Evolutionary conservation across 78 protist genomes (phyloP).

Genomic region (Dictyostelium brefeldianum): DNA sequence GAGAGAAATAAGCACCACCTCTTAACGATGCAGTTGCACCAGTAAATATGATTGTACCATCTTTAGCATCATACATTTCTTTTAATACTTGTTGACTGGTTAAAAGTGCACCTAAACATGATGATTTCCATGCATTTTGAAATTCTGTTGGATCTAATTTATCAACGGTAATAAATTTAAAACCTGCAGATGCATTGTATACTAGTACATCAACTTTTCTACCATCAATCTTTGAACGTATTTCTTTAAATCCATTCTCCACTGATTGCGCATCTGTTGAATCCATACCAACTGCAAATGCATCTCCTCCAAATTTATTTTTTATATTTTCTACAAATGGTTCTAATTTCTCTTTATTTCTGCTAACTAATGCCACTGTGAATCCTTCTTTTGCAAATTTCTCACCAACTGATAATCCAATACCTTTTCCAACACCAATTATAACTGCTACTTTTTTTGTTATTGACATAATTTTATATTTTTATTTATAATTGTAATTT

Average conservation of each 20-base stretch:
- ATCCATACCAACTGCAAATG: slow-evolving; percentile 39
- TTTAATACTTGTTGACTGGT: slow-evolving; percentile 73
- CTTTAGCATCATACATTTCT: slow-evolving; percentile 33
- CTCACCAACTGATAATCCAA: slow-evolving; percentile 36
- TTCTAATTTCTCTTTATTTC: slow-evolving; percentile 37
- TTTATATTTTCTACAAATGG: slow-evolving; percentile 20
- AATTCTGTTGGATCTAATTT: slow-evolving; percentile 37
- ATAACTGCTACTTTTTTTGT: slow-evolving; percentile 27
- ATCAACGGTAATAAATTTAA: slow-evolving; percentile 9
- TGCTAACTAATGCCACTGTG: slow-evolving; percentile 32
- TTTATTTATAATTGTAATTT: not conserved
- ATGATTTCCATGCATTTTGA: not conserved
- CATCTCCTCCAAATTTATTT: not conserved
- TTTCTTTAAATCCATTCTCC: slow-evolving; percentile 29
- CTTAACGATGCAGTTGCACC: slow-evolving; percentile 85
- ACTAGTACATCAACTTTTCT: slow-evolving; percentile 20
- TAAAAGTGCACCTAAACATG: slow-evolving; percentile 62
- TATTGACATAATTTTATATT: not conserved
- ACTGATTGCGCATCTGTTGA: not conserved
- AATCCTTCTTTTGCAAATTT: slow-evolving; percentile 79
- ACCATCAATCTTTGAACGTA: not conserved
- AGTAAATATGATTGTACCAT: slow-evolving; percentile 83
- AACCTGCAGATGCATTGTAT: slow-evolving; percentile 31
- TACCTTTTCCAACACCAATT: slow-evolving; percentile 78
- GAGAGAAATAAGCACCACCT: slow-evolving; percentile 48